Base-by-base conservation (phyloP, 2,329 filamentous ascomycete genomes). In the Berkeleyomyces basicola region DNA sequence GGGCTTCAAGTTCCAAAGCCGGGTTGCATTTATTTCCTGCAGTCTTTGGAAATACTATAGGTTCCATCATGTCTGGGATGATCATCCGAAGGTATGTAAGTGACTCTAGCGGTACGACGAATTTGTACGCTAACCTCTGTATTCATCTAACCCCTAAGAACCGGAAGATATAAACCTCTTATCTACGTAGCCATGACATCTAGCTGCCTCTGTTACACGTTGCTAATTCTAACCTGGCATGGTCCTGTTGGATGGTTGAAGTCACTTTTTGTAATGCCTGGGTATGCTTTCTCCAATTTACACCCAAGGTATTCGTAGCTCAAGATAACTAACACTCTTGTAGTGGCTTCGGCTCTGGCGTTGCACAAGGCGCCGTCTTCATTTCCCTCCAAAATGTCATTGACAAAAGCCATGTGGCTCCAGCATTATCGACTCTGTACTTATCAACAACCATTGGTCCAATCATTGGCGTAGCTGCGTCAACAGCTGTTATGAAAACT, bases 21-120 rank as follows among this genome's bases (percentile, higher is more conserved):
- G 79, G 79, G 0, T 71, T 79, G 0, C 82, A 87, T 67, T 73
- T 90, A 0, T 77, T 88, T 47, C 86, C 86, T 0, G 82, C 85
- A 0, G 84, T 89, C 0, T 71, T 80, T 0, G 86, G 85, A 0
- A 88, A 89, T 67, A 81, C 85, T 0, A 64, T 82, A 0, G 85
- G 84, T 0, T 83, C 83, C 0, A 72, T 89, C 1, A 49, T 84
- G 0, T 77, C 83, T 0, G 85, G 86, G 0, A 67, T 74, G 0
- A 74, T 78, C 58, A 85, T 86, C 67, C 76, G 77, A 47, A 74
- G 72, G 72, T 75, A 51, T 59, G 67, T 46, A 39, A 43, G 51
- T 39, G 2, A 40, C 10, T 43, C 33, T 11, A 23, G 7, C 4
- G 10, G 14, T 14, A 10, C 33, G 3, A 36, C 2, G 23, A 51